Percentiles rank a stretch among this genome's conserved stretches.
phyloP scores from a whole-genome alignment of 257 asterid genomes.

The Nicotiana obtusifolia region DNA sequence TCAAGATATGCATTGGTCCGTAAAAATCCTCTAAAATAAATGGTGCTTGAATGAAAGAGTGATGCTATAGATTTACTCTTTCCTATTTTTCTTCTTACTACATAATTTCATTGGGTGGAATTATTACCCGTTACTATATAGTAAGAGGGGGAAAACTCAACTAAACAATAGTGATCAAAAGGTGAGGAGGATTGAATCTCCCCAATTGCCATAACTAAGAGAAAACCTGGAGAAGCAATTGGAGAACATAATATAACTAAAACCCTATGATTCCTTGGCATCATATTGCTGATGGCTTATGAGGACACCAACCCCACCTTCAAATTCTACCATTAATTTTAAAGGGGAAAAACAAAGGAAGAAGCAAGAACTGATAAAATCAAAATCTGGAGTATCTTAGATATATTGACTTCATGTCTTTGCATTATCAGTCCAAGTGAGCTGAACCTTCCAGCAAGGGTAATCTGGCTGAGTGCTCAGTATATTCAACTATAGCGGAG shows the following conservation, averaged over 20 bases:
- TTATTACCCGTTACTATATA: too few species aligned
- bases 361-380: neutral
- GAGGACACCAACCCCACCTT: neutral
- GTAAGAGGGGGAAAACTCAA: neutral
- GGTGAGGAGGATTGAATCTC: neutral
- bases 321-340: neutral
- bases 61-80: neutral
- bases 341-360: neutral
- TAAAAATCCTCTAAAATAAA: neutral
- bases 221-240: neutral
- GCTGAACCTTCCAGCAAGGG: conserved; percentile 48
- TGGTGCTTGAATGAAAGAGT: neutral
- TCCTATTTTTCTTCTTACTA: neutral
- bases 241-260: neutral
- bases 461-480: conserved; percentile 50
- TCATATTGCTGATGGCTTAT: neutral
- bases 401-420: neutral
- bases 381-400: conserved; percentile 3
- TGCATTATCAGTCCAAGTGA: conserved; percentile 17
- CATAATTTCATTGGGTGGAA: neutral
- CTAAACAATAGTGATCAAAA: neutral
- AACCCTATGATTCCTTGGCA: neutral
- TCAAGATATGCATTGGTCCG: conserved; percentile 5
- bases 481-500: conserved; percentile 60
- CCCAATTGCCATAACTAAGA: neutral